phyloP scores from a whole-genome alignment of 169 alveolate genomes.

The Blepharisma undulans region DNA sequence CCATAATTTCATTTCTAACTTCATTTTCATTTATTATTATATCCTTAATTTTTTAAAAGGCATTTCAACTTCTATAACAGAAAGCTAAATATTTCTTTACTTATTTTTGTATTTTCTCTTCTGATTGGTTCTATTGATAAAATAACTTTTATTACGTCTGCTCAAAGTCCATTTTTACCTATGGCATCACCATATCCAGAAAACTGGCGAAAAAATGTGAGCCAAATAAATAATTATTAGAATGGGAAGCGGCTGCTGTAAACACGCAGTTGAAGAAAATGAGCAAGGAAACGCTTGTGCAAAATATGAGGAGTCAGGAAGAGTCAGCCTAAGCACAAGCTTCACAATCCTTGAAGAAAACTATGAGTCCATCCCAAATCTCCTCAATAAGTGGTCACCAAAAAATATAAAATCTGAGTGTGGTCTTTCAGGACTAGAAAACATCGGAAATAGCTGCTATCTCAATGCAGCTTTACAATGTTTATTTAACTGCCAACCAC shows the following conservation, averaged over 20 bases:
- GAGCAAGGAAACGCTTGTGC: not conserved
- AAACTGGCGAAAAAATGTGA: not conserved
- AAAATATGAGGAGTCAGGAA: not conserved
- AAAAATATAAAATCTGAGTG: not conserved
- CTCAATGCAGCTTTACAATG: slow-evolving; percentile 80
- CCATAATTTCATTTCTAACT: not conserved
- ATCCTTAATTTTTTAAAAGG: not conserved
- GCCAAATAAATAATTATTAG: not conserved
- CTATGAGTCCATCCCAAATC: not conserved
- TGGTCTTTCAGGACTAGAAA: slow-evolving; percentile 63
- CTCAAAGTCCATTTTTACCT: not conserved
- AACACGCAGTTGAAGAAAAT: not conserved
- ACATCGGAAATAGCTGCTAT: slow-evolving; percentile 84
- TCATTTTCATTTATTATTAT: not conserved
- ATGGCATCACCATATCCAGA: not conserved
- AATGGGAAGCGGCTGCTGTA: not conserved
- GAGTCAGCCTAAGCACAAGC: not conserved
- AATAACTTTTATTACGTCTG: not conserved
- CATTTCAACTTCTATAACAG: not conserved
- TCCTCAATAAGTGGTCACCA: not conserved
- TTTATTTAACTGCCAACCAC: slow-evolving; percentile 64
- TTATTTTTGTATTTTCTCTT: too few species aligned
- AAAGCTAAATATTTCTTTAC: not conserved
- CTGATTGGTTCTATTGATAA: not conserved
- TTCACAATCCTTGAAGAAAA: not conserved